Conservation (phyloP, 1,284 basidiomycete genomes). For the Fomitopsis schrenkii region DNA sequence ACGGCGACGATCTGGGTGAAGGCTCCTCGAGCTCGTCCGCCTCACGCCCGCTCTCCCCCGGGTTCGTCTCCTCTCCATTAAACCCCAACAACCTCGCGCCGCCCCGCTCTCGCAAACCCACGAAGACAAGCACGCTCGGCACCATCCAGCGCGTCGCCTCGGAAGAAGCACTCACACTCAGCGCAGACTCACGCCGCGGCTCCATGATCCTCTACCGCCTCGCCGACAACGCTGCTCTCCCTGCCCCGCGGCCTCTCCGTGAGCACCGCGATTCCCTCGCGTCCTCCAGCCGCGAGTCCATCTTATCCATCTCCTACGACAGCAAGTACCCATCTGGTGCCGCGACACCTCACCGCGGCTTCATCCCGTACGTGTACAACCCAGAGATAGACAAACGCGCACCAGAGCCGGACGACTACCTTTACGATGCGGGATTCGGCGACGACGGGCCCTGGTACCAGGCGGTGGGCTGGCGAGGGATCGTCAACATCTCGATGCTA, state of each 20-base stretch:
- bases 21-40: neutral
- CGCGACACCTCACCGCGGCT: conserved; percentile 34
- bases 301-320: conserved; percentile 50
- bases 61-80: conserved; percentile 44
- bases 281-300: conserved; percentile 45
- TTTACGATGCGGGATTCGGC: conserved; percentile 45
- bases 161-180: conserved; percentile 42
- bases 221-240: conserved; percentile 27
- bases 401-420: conserved; percentile 56
- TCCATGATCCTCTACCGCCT: conserved; percentile 70
- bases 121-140: conserved; percentile 15
- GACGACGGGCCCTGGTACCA: conserved; percentile 22
- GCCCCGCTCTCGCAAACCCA: conserved; percentile 22
- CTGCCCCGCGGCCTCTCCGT: conserved; percentile 29
- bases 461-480: conserved; percentile 32
- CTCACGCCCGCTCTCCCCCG: conserved; percentile 26
- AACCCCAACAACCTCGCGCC: conserved; percentile 36
- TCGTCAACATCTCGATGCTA: conserved; percentile 47
- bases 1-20: neutral
- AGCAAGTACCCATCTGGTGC: conserved; percentile 58
- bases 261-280: conserved; percentile 29
- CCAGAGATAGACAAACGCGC: conserved; percentile 55
- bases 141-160: conserved; percentile 29
- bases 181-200: conserved; percentile 34
- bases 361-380: conserved; percentile 68